These are phyloP conservation scores for Volvox africanus DNA, from an alignment of 139 green algal species.

Conservation along the genomic window DNA sequence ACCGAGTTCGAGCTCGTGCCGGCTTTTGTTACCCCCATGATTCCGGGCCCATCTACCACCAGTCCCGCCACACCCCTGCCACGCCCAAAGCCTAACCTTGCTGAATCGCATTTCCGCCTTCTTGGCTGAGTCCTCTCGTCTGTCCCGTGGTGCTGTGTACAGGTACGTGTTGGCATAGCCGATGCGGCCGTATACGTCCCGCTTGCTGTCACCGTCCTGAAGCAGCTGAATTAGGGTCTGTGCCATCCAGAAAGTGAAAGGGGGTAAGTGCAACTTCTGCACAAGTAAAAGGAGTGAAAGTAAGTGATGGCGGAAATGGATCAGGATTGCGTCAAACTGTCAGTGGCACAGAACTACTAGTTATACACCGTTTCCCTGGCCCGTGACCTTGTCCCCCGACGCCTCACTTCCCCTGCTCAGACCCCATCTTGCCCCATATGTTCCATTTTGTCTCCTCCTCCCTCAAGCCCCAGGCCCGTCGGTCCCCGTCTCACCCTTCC, in stretches of 20 bases:
- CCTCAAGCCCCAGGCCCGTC: not conserved
- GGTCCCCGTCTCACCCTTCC: not conserved
- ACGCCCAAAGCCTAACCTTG: conserved; percentile 46
- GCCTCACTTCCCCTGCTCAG: not conserved
- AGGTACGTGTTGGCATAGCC: conserved; percentile 77
- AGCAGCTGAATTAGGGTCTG: conserved; percentile 29
- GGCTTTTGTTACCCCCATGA: too few relatives aligned
- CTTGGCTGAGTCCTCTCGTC: conserved; percentile 14
- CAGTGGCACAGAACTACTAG: too few relatives aligned
- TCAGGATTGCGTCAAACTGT: too few relatives aligned
- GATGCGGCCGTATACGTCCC: conserved; percentile 60
- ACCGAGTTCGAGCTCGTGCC: too few relatives aligned
- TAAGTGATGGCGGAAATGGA: too few relatives aligned
- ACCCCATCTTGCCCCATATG: not conserved
- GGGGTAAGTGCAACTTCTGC: too few relatives aligned
- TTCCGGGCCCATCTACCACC: too few relatives aligned
- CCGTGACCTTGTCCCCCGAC: not conserved
- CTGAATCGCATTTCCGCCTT: conserved; percentile 54
- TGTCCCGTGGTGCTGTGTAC: conserved; percentile 63
- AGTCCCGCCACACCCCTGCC: too few relatives aligned
- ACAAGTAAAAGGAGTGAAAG: too few relatives aligned
- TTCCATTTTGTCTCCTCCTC: not conserved
- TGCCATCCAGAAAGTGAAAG: not conserved
- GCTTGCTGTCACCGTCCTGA: conserved; percentile 12
- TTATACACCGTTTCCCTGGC: too few relatives aligned